These are phyloP conservation scores for Monosporozyma aerobia DNA, from an alignment of 805 yeast genomes.

Conservation along the genomic window DNA sequence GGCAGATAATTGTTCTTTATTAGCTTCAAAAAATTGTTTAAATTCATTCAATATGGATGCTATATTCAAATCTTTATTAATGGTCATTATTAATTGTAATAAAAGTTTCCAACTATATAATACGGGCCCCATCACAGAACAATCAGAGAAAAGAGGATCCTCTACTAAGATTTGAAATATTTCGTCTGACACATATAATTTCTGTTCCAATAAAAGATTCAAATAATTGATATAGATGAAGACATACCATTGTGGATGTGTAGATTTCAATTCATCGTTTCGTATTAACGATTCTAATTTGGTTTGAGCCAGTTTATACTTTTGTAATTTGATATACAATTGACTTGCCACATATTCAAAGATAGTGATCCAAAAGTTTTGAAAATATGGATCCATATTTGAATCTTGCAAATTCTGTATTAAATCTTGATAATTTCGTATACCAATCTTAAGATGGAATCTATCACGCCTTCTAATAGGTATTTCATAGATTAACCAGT, in stretches of 20 bases:
- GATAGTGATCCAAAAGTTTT: conserved; percentile 12
- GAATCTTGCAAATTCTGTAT: conserved; percentile 8
- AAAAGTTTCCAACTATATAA: conserved; percentile 22
- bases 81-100: conserved; percentile 14
- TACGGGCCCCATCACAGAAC: conserved; percentile 4
- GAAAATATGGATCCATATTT: not conserved
- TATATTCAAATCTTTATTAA: conserved; percentile 23
- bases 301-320: conserved; percentile 6
- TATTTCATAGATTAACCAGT: conserved; percentile 11
- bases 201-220: conserved; percentile 14
- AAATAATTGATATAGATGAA: conserved; percentile 11
- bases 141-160: conserved; percentile 3
- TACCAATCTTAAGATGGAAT: conserved; percentile 19
- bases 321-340: conserved; percentile 9
- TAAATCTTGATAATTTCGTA: conserved; percentile 17
- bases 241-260: conserved; percentile 9
- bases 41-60: conserved; percentile 19
- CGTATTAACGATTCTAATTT: conserved; percentile 6
- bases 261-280: not conserved
- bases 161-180: not conserved
- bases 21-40: conserved; percentile 15
- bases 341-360: conserved; percentile 13
- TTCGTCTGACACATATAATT: conserved; percentile 9
- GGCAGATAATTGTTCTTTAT: not conserved
- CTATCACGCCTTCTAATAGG: conserved; percentile 11